Conservation (phyloP, 2,329 filamentous ascomycete genomes). For the Plenodomus tracheiphilus region DNA sequence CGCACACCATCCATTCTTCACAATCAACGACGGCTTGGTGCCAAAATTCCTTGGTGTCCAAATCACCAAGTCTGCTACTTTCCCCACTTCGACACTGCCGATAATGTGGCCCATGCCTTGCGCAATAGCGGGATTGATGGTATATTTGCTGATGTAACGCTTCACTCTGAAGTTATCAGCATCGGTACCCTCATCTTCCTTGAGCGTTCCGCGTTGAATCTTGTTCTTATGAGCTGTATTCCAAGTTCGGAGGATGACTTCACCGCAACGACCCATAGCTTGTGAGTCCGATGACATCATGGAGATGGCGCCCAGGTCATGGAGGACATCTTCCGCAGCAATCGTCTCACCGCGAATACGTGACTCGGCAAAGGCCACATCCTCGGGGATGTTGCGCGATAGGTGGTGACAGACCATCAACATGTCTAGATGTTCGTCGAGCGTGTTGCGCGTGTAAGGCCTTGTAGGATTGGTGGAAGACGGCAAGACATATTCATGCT, state of each 20-base stretch:
- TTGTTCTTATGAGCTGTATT: constrained; percentile 98
- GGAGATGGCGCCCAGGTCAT: constrained; percentile 91
- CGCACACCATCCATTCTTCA: constrained; percentile 87
- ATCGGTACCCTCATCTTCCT: constrained; percentile 75
- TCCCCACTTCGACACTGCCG: constrained; percentile 85
- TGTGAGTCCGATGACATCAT: constrained; percentile 98
- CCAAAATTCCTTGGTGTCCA: constrained; percentile 89
- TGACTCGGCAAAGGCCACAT: constrained; percentile 92
- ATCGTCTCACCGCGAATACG: constrained; percentile 96
- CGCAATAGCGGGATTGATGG: constrained; percentile 87
- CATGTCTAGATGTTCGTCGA: constrained; percentile 98
- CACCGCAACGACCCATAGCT: constrained; percentile 94
- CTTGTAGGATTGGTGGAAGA: constrained; percentile 91
- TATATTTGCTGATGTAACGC: constrained; percentile 93
- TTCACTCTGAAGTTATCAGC: constrained; percentile 93
- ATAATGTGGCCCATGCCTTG: constrained; percentile 89
- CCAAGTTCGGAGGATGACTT: constrained; percentile 92
- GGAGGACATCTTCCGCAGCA: constrained; percentile 92
- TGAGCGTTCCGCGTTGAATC: constrained; percentile 73
- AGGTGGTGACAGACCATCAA: constrained; percentile 97
- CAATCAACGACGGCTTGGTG: constrained; percentile 76
- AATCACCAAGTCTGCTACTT: constrained; percentile 84
- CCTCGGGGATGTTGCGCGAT: constrained; percentile 89
- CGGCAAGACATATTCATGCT: constrained; percentile 84
- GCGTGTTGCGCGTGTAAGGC: constrained; percentile 86